These are phyloP conservation scores for Dalechampia spathulata DNA, from an alignment of 441 rosid genomes.

Conservation along the genomic window DNA sequence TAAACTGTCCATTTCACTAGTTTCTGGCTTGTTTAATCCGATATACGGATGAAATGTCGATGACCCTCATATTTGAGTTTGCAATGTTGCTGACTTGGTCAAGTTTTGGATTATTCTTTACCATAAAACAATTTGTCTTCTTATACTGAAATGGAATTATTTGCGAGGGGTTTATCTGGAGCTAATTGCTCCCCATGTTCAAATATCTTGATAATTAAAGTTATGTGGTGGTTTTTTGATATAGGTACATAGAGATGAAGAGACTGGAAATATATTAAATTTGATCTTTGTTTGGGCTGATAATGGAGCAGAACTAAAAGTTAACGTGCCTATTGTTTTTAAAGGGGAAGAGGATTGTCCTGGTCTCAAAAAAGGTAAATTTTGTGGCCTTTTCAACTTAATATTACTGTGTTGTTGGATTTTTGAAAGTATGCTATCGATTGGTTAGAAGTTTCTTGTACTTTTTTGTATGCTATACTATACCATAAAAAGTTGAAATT, in stretches of 20 bases:
- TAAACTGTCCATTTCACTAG: too few species aligned
- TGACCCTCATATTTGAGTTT: too few species aligned
- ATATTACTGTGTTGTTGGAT: neutral
- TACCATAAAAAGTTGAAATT: too few species aligned
- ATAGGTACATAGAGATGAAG: slow-evolving; percentile 77
- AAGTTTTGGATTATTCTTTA: too few species aligned
- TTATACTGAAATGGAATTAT: too few species aligned
- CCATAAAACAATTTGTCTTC: too few species aligned
- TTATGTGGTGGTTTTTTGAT: neutral
- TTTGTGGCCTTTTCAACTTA: neutral
- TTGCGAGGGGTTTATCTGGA: too few species aligned
- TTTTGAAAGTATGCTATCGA: neutral
- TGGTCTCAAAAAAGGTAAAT: slow-evolving; percentile 70
- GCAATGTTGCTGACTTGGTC: too few species aligned
- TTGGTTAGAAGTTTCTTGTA: too few species aligned
- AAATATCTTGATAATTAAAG: neutral
- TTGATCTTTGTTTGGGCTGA: slow-evolving; percentile 90
- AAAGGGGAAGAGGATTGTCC: slow-evolving; percentile 67
- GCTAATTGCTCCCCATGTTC: neutral
- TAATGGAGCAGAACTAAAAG: slow-evolving; percentile 62
- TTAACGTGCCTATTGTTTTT: slow-evolving; percentile 76
- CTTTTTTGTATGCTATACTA: too few species aligned
- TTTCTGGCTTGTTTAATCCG: too few species aligned
- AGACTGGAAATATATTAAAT: slow-evolving; percentile 70
- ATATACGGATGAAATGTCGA: too few species aligned